phyloP scores from a whole-genome alignment of 202 grass and related monocot genomes.

The Zizania palustris region DNA sequence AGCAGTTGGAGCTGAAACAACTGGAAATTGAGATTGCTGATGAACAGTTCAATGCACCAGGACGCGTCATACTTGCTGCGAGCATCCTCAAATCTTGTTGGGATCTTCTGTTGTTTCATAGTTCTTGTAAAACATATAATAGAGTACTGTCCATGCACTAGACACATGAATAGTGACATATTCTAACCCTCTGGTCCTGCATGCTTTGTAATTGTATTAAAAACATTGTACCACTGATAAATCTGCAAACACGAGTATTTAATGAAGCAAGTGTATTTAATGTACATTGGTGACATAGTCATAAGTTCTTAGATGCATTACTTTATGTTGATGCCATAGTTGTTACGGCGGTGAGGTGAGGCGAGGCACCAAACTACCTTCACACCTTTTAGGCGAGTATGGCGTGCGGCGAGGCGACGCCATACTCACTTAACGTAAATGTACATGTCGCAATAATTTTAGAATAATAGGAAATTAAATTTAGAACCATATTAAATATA shows the following conservation, averaged over 20 bases:
- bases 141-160: slow-evolving; percentile 20
- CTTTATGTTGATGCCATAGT: slow-evolving; percentile 22
- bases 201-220: slow-evolving; percentile 31
- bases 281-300: slow-evolving; percentile 10
- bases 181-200: slow-evolving; percentile 16
- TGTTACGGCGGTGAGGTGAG: too few relatives aligned
- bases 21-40: slow-evolving; percentile 85
- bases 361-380: too few relatives aligned
- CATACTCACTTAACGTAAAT: too few relatives aligned
- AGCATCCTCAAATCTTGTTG: slow-evolving; percentile 36
- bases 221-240: slow-evolving; percentile 13
- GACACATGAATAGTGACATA: neutral
- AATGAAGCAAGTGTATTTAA: slow-evolving; percentile 10
- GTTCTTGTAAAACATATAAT: slow-evolving; percentile 27
- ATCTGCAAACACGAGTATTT: slow-evolving; percentile 32
- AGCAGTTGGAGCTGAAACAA: slow-evolving; percentile 88
- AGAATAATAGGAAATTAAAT: too few relatives aligned
- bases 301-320: slow-evolving; percentile 18
- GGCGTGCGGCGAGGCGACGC: too few relatives aligned
- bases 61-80: slow-evolving; percentile 83
- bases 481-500: too few relatives aligned
- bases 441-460: too few relatives aligned
- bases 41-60: slow-evolving; percentile 82
- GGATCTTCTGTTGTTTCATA: slow-evolving; percentile 42
- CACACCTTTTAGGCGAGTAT: too few relatives aligned